Percentiles rank a stretch among this genome's conserved stretches.
These are phyloP conservation scores for Xylaria nigripes DNA, from an alignment of 495 filamentous ascomycete species.

Conservation along the genomic window DNA sequence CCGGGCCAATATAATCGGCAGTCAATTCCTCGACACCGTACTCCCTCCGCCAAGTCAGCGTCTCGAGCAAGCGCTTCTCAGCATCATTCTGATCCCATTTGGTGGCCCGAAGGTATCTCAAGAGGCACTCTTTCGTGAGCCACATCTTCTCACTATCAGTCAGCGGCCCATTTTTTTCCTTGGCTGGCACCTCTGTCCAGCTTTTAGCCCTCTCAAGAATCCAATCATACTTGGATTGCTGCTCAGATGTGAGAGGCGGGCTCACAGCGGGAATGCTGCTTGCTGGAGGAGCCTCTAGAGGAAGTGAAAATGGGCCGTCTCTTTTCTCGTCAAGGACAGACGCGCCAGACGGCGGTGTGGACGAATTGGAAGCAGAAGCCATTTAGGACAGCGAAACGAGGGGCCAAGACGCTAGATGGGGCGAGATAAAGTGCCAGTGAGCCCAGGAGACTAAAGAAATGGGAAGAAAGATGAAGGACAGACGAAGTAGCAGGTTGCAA, in stretches of 20 bases:
- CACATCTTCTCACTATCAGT: constrained; percentile 78
- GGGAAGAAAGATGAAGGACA: background rate
- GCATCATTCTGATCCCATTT: constrained; percentile 79
- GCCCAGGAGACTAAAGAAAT: background rate
- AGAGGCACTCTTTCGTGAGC: constrained; percentile 82
- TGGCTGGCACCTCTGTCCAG: constrained; percentile 63
- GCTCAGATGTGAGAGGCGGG: constrained; percentile 58
- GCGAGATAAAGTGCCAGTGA: background rate
- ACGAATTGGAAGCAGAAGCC: constrained; percentile 18
- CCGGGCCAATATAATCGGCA: constrained; percentile 72
- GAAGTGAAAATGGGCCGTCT: constrained; percentile 51
- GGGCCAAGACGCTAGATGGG: background rate
- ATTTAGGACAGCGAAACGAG: constrained; percentile 13
- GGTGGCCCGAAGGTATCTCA: constrained; percentile 86
- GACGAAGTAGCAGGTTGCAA: background rate
- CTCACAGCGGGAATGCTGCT: constrained; percentile 45
- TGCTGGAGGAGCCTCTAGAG: constrained; percentile 56
- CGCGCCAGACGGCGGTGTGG: constrained; percentile 11
- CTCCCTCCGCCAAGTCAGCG: constrained; percentile 80
- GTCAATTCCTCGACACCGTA: constrained; percentile 70
- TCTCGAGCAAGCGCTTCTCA: constrained; percentile 67
- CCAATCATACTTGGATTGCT: constrained; percentile 72
- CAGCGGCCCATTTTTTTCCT: constrained; percentile 55
- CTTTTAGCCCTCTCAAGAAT: constrained; percentile 57
- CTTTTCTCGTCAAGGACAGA: constrained; percentile 37